Evolutionary conservation across 176 grass and related monocot genomes (phyloP), one percentile per base, ranked within the genome.

Genomic region (Areca catechu): DNA sequence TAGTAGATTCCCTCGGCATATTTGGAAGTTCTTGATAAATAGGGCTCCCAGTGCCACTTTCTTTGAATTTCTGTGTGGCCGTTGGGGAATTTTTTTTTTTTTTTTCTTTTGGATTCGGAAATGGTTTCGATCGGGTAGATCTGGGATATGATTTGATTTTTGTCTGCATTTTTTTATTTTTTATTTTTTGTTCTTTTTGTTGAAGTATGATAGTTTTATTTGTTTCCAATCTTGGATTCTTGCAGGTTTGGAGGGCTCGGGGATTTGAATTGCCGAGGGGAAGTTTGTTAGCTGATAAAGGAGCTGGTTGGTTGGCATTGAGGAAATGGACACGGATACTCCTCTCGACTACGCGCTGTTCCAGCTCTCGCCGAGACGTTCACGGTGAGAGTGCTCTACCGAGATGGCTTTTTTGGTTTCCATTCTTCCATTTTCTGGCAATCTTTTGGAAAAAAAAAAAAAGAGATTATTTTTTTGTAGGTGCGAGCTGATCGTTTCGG

Each of bases 281-380:
- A 18, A 56, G 27, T 43, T 43, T 43, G 6, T 14, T 43, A 67
- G 25, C 50, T 34, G 4, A 37, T 22, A 43, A 43, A 37, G n/a
- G 14, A 47, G 10, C 3, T 34, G 50, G 3, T 56, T 37, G 30
- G n/a, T 20, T 50, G 34, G 48, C 24, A 43, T 14, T 14, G 34
- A 59, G 47, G 74, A 56, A 48, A 98, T 98, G 94, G 84, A 98
- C 61, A 53, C 81, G 27, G 73, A 81, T 56, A 56, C 79, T 51
- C 78, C 73, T 66, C 89, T 98, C 48, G 94, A 98, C 76, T 85
- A 77, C 56, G 94, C 94, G 22, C 79, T 89, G 25, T 98, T 98
- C 74, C 86, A 98, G 81, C 84, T 98, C 15, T 98, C 88, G 53
- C 93, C 94, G 1, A 83, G 78, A 63, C 81, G 88, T 65, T 91